Evolutionary conservation across 352 stramenopile genomes (phyloP), one percentile per base, ranked within the genome.

Genomic region (Phytophthora pluvialis): DNA sequence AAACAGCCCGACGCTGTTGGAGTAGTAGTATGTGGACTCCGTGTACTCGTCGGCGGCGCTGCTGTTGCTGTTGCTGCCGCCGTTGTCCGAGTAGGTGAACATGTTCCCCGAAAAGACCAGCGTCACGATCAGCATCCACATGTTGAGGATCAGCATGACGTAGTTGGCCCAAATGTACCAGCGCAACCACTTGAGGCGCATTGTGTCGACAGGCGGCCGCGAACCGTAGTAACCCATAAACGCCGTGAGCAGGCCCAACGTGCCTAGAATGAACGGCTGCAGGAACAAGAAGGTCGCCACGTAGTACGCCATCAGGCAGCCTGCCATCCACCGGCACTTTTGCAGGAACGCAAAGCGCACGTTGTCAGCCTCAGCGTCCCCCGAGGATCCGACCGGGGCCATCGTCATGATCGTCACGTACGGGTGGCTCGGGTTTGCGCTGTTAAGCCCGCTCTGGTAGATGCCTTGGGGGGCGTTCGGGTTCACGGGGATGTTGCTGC

Each of bases 111-210:
- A 67, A 54, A 84, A 78, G 38, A 89, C 40, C 13, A 88, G 46
- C 54, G 74, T 76, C 59, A 89, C 65, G 15, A 75, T 60, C 15
- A 86, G 60, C 68, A 86, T 67, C 78, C 81, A 91, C 63, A 88
- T 45, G 54, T 93, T 93, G 59, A 91, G 60, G 18, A 70, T 67
- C 49, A 91, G 21, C 75, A 91, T 89, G 31, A 67, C 63, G 72
- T 89, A 90, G 80, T 93, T 91, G 43, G 80, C 71, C 73, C 80
- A 91, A 47, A 89, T 54, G 72, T 80, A 91, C 45, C 68, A 78
- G 31, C 80, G 82, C 36, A 91, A 56, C 82, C 84, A 93, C 68
- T 93, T 90, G 43, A 89, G 57, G 15, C 82, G 80, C 58, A 73
- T 65, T 21, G 72, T 33, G 50, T 86, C 82, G 43, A 93, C 77